Evolutionary conservation across 2,329 filamentous ascomycete genomes (phyloP).

Genomic region (Tolypocladium amazonense): DNA sequence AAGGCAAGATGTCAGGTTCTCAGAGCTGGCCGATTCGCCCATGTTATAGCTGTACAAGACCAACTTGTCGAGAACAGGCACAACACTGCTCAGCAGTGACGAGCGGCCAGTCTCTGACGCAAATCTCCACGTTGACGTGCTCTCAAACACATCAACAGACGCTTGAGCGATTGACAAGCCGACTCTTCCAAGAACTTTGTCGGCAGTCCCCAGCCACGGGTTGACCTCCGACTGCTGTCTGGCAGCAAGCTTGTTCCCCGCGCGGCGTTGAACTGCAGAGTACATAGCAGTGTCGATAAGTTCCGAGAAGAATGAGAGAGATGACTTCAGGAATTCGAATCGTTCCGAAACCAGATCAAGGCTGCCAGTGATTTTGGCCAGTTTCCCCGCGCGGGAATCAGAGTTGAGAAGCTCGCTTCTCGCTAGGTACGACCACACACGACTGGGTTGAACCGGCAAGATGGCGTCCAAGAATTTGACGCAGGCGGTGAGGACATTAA

Average conservation of each 20-base stretch:
- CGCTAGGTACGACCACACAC: slow-evolving; percentile 83
- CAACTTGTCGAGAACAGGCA: slow-evolving; percentile 60
- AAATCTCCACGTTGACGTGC: slow-evolving; percentile 79
- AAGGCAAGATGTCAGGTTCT: slow-evolving; percentile 48
- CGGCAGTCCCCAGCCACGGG: slow-evolving; percentile 62
- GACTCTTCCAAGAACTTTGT: slow-evolving; percentile 64
- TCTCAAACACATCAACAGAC: slow-evolving; percentile 76
- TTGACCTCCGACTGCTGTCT: slow-evolving; percentile 37
- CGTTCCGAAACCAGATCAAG: slow-evolving; percentile 68
- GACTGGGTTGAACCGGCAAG: slow-evolving; percentile 62
- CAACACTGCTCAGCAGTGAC: slow-evolving; percentile 56
- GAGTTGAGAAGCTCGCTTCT: slow-evolving; percentile 71
- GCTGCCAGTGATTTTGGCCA: slow-evolving; percentile 70
- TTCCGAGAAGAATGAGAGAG: slow-evolving; percentile 61
- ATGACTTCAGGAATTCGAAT: slow-evolving; percentile 67
- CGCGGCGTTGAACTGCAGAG: slow-evolving; percentile 57
- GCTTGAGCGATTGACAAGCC: slow-evolving; percentile 63
- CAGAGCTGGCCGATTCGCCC: slow-evolving; percentile 43
- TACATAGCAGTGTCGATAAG: slow-evolving; percentile 66
- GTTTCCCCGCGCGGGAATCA: slow-evolving; percentile 63
- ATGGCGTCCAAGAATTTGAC: slow-evolving; percentile 70
- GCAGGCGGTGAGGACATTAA: slow-evolving; percentile 60
- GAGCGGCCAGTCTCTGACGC: slow-evolving; percentile 55
- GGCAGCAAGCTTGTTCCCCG: slow-evolving; percentile 35
- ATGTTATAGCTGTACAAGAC: slow-evolving; percentile 65